Conservation (phyloP, 1,284 basidiomycete genomes). For the Baeospora myosura region DNA sequence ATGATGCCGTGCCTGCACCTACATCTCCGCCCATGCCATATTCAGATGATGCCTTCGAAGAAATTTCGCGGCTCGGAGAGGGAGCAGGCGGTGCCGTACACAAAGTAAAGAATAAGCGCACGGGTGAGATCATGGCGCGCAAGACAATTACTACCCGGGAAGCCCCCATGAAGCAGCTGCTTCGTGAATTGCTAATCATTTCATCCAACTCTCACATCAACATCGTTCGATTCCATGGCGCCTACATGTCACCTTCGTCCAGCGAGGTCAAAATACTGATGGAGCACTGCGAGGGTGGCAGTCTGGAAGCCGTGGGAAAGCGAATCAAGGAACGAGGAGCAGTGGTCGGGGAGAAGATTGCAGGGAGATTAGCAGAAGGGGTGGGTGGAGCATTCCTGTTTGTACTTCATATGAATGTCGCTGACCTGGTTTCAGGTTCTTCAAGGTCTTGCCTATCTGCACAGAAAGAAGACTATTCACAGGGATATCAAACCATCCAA, state of each 20-base stretch:
- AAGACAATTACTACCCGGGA: conserved; percentile 96
- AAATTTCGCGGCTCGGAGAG: conserved; percentile 77
- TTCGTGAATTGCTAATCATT: conserved; percentile 89
- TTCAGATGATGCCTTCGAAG: conserved; percentile 68
- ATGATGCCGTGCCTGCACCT: conserved; percentile 20
- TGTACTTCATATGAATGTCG: conserved; percentile 4
- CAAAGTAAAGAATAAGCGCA: conserved; percentile 78
- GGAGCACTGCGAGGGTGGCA: conserved; percentile 88
- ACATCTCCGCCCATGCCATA: conserved; percentile 33
- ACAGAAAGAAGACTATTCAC: conserved; percentile 89
- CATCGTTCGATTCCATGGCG: conserved; percentile 91
- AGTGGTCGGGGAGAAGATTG: conserved; percentile 85
- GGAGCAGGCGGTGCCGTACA: conserved; percentile 95
- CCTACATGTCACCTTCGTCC: conserved; percentile 88
- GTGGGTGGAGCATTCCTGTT: conserved; percentile 49
- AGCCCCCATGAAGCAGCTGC: conserved; percentile 87
- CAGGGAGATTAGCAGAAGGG: conserved; percentile 87
- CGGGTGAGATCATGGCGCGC: conserved; percentile 79
- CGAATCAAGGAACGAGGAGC: conserved; percentile 77
- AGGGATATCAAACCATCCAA: conserved; percentile 98
- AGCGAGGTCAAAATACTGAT: conserved; percentile 94
- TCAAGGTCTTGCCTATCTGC: conserved; percentile 88
- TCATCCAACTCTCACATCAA: conserved; percentile 80
- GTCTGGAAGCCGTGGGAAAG: conserved; percentile 82
- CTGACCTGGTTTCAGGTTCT: conserved; percentile 51